Evolutionary conservation across 192 early-diverging fungal genomes (phyloP).

Genomic region (Diversispora epigaea): DNA sequence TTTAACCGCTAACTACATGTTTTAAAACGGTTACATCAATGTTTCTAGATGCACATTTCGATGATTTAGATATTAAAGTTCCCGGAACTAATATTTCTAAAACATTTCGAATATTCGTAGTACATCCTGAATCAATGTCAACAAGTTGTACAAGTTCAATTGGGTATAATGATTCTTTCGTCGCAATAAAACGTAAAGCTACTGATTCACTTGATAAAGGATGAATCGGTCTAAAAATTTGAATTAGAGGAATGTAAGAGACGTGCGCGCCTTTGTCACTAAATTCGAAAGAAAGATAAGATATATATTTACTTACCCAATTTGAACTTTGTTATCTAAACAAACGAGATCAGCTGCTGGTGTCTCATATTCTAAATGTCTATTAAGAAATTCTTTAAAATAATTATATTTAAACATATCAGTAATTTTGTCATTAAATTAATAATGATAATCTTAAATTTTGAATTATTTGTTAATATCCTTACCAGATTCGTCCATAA

Average conservation of each 20-base stretch:
- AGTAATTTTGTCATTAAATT: neutral
- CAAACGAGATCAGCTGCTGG: constrained; percentile 58
- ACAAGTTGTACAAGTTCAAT: constrained; percentile 58
- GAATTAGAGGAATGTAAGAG: neutral
- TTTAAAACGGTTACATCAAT: too few species aligned
- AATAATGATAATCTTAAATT: neutral
- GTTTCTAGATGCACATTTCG: too few species aligned
- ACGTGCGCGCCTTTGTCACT: neutral
- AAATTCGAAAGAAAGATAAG: neutral
- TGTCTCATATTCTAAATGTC: constrained; percentile 56
- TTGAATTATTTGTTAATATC: constrained; percentile 6
- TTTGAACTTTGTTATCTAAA: constrained; percentile 56
- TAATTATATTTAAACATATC: neutral
- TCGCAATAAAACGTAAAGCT: constrained; percentile 55
- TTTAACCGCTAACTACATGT: too few species aligned
- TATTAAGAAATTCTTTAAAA: constrained; percentile 46
- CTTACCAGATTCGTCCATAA: constrained; percentile 46
- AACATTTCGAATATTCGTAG: constrained; percentile 54
- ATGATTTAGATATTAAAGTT: too few species aligned
- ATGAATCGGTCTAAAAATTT: constrained; percentile 45
- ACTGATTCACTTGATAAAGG: constrained; percentile 53
- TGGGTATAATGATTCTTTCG: constrained; percentile 55
- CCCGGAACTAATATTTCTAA: constrained; percentile 9
- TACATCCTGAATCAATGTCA: constrained; percentile 60
- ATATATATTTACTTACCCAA: constrained; percentile 44